Evolutionary conservation across 169 alveolate genomes (phyloP), one percentile per base, ranked within the genome.

Genomic region (Plasmodium ovale): DNA sequence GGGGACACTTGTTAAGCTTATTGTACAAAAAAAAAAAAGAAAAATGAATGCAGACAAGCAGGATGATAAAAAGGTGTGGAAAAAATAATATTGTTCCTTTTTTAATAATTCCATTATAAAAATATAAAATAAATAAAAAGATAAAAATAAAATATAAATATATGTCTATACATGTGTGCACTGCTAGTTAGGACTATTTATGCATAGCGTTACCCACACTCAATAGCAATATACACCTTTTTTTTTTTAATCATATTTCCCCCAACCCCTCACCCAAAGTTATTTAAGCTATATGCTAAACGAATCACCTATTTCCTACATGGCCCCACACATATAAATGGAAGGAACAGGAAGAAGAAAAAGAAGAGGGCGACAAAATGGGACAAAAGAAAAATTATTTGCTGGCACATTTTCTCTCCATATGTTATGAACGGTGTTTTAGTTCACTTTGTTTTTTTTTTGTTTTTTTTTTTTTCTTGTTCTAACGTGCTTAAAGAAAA

Each of bases 11-110:
- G 9, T 59, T 73, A 42, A 39, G 58, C 23, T 71, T 73, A 39
- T 73, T 73, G 33, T 14, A 59, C 65, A 64, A 21, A 53, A 51
- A 51, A 59, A 64, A 49, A 73, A 58, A 59, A 73, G 42, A 29
- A 25, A 71, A 47, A 35, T n/a, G 25, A 51, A 59, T n/a, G 3
- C 21, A 54, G 21, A 54, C 14, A n/a, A 9, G 4, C 16, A 42
- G 53, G 44, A 49, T 23, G 23, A 44, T 23, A 19, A 70, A 70
- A 42, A 27, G 39, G n/a, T n/a, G n/a, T n/a, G 23, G 73, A 25
- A 65, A 25, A 14, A 51, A 49, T 9, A 29, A 23, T 12, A 2
- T n/a, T 64, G 10, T n/a, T 64, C 25, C 49, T 19, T 33, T 56
- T 72, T 72, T 29, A 31, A 42, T 59, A 53, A 53, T 31, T 12